Base-by-base conservation (phyloP, 2,329 filamentous ascomycete species). In the Coniella lustricola region DNA sequence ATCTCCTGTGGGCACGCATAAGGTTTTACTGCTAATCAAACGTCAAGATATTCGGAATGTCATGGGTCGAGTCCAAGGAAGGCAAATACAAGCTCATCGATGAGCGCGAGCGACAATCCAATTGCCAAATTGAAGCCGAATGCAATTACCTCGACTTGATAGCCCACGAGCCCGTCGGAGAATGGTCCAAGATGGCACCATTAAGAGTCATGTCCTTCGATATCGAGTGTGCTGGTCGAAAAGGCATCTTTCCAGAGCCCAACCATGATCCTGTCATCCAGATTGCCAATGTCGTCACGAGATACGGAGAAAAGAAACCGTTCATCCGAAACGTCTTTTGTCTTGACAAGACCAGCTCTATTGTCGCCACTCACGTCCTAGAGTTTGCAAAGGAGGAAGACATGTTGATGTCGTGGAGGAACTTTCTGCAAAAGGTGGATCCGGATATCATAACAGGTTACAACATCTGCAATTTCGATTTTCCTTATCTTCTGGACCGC, bases 401-500 rank as follows among this genome's bases (percentile, higher is more conserved):
- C 53, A 93, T 98, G 90, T 74, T 98, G n/a, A 82, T 84, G 67
- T 81, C 83, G 36, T 98, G 93, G 93, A 84, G 87, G 60, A 78
- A 94, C 51, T 98, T 98, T 56, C 67, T 98, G 14, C 77, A 94
- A 57, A 82, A 88, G 59, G 88, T 93, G 1, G 93, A 98, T 57
- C 91, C 93, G 0, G 93, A 98, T 68, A 87, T 98, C 55, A 95
- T 98, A 60, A 98, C 94, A 48, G 93, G 93, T 39, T 98, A 98
- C 82, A 98, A 98, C 66, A 98, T 95, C 69, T 74, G 87, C 62
- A 98, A 98, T 69, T 98, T 98, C 67, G 93, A 98, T 72, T 97
- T 98, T 55, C 91, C 91, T 0, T 98, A 98, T 62, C 78, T 98
- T 0, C 75, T 98, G 10, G 87, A 95, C 48, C 81, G 93, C 39